Base-by-base conservation (phyloP, 2,329 filamentous ascomycete genomes). In the Fonsecaea erecta region DNA sequence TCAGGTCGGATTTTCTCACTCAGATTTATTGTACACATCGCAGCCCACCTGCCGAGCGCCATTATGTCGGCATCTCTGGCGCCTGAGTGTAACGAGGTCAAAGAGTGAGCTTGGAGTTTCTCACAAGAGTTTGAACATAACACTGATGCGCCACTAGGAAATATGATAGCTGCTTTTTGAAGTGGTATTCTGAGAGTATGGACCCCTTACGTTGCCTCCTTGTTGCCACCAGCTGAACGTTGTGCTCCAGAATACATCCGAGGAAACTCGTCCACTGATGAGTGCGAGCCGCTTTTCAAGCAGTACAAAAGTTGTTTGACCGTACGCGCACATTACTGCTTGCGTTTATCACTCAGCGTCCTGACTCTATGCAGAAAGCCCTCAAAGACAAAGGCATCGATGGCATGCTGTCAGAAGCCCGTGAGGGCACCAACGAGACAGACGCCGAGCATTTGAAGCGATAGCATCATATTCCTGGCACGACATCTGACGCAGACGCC, bases 131-230 rank as follows among this genome's bases (percentile, higher is more conserved):
- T 30, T 12, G 16, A n/a, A 32, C 16, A 14, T 6, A 14, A 52
- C 5, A 43, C 57, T 60, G n/a, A 60, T 16, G 7, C 66, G 67
- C 40, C 63, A 60, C 51, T 67, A 97, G 93, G 77, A 91, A 89
- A 73, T 99, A 99, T 76, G 95, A 99, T 78, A 93, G 90, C 59
- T 99, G 95, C 81, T 99, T 99, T 77, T 82, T 99, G 70, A 98
- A 97, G 80, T 99, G 95, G 95, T 99, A 99, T 78, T 97, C 93
- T 76, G 95, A 99, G 80, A 98, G 95, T 97, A 83, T 65, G 89
- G 78, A 32, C 70, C 28, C 60, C 35, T 56, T 18, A 21, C 58
- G 37, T 43, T 43, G 37, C 37, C 37, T 18, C 58, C 71, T 72
- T 56, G 70, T 54, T 37, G 14, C 32, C 34, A 57, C 21, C 40